Conservation (phyloP, 1,284 basidiomycete genomes). For the Xerocomus nothofagi region DNA sequence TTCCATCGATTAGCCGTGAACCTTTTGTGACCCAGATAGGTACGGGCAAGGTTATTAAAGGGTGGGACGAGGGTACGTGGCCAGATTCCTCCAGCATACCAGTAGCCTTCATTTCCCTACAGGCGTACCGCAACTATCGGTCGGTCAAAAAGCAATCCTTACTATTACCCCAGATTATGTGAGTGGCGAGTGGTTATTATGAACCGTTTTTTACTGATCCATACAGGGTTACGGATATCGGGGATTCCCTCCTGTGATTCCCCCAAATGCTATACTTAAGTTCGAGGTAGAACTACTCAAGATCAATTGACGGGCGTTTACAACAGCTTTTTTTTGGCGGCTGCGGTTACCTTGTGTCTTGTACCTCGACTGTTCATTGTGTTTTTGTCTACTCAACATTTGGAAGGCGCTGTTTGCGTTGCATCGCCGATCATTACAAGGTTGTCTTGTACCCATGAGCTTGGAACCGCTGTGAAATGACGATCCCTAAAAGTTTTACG, state of each 20-base stretch:
- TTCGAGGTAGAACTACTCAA: conserved; percentile 82
- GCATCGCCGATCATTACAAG: background rate
- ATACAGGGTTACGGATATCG: conserved; percentile 64
- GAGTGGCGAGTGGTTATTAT: conserved; percentile 31
- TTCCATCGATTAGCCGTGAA: conserved; percentile 38
- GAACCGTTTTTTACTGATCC: conserved; percentile 4
- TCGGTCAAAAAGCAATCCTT: conserved; percentile 76
- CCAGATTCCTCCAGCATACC: background rate
- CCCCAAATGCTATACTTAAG: conserved; percentile 70
- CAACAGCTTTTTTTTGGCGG: conserved; percentile 14
- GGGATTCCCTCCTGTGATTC: conserved; percentile 83
- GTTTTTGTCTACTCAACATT: conserved; percentile 14
- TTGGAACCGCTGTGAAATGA: background rate
- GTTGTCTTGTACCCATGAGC: background rate
- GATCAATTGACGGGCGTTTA: conserved; percentile 51
- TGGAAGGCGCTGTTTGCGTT: background rate
- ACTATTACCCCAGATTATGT: conserved; percentile 70
- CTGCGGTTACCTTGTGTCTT: conserved; percentile 24
- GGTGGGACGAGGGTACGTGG: conserved; percentile 85
- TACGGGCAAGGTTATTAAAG: conserved; percentile 80
- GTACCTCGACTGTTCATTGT: conserved; percentile 22
- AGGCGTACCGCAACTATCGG: conserved; percentile 76
- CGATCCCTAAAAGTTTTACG: background rate
- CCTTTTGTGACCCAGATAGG: conserved; percentile 81
- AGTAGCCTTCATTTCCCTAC: conserved; percentile 12